Percentiles rank a stretch among this genome's conserved stretches.
These are phyloP conservation scores for Arabidopsis lyrata DNA, from an alignment of 441 rosid genomes.

Conservation along the genomic window DNA sequence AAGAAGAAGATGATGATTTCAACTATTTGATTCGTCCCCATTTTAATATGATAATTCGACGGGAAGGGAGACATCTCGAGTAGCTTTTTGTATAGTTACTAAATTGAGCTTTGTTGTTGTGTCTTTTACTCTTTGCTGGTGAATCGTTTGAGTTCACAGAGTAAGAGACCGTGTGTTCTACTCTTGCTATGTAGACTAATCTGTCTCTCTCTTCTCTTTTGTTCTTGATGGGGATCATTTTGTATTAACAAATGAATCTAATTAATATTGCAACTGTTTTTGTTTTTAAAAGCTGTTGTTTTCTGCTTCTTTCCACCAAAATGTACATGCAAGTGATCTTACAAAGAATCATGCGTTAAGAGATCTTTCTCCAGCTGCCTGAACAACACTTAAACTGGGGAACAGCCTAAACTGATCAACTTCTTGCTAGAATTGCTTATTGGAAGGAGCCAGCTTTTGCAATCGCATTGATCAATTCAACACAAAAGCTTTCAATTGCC, in stretches of 20 bases:
- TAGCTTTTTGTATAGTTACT: slow-evolving; percentile 46
- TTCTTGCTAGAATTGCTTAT: not conserved
- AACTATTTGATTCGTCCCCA: slow-evolving; percentile 40
- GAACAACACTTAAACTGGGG: not conserved
- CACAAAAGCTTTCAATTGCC: not conserved
- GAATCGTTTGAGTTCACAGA: slow-evolving; percentile 17
- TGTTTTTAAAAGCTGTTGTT: not conserved
- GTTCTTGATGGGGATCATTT: slow-evolving; percentile 24
- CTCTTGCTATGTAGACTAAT: slow-evolving; percentile 43
- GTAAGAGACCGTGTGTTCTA: slow-evolving; percentile 22
- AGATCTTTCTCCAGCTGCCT: not conserved
- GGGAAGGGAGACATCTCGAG: slow-evolving; percentile 31
- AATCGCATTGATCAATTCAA: not conserved
- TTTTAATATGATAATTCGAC: slow-evolving; percentile 28
- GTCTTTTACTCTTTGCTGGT: slow-evolving; percentile 37
- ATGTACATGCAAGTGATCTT: slow-evolving; percentile 4
- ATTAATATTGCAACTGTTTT: slow-evolving; percentile 25
- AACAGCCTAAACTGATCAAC: not conserved
- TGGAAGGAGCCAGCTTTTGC: not conserved
- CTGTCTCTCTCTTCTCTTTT: slow-evolving; percentile 16
- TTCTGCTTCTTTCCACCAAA: not conserved
- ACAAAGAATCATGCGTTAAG: not conserved
- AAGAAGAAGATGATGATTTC: slow-evolving; percentile 25
- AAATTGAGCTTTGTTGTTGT: slow-evolving; percentile 36
- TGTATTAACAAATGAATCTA: slow-evolving; percentile 41